Evolutionary conservation across 169 alveolate genomes (phyloP).

Genomic region (Eimeria brunetti): DNA sequence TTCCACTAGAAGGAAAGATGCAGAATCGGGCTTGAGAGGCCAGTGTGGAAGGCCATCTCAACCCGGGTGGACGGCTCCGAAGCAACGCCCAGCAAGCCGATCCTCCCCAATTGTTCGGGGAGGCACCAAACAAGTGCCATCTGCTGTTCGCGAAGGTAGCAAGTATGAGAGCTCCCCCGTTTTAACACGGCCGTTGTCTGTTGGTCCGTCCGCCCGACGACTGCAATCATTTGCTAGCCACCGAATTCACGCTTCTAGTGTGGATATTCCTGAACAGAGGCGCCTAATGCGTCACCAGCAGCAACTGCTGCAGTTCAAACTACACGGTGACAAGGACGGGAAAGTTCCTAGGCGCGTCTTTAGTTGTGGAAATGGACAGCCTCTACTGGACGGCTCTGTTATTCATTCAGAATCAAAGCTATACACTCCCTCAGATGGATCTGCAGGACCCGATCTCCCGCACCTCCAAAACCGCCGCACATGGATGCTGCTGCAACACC

Average conservation of each 20-base stretch:
- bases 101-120: background rate
- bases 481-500: slow-evolving; percentile 63
- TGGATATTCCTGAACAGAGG: slow-evolving; percentile 40
- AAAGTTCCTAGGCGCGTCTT: background rate
- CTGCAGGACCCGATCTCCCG: background rate
- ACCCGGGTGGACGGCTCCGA: slow-evolving; percentile 5
- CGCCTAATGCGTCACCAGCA: slow-evolving; percentile 16
- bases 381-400: background rate
- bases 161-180: background rate
- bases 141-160: slow-evolving; percentile 2
- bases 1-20: background rate
- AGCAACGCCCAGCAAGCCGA: background rate
- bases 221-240: background rate
- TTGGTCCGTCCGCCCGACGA: slow-evolving; percentile 14
- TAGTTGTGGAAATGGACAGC: background rate
- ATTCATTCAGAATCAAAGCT: background rate
- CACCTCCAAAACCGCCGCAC: slow-evolving; percentile 65
- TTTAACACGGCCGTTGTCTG: slow-evolving; percentile 33
- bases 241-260: slow-evolving; percentile 31
- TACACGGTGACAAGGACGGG: background rate
- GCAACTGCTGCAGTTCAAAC: background rate
- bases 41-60: background rate
- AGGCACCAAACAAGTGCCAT: background rate
- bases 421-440: background rate
- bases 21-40: background rate